These are phyloP conservation scores for Bombardia bombarda DNA, from an alignment of 495 filamentous ascomycete species.

Conservation along the genomic window DNA sequence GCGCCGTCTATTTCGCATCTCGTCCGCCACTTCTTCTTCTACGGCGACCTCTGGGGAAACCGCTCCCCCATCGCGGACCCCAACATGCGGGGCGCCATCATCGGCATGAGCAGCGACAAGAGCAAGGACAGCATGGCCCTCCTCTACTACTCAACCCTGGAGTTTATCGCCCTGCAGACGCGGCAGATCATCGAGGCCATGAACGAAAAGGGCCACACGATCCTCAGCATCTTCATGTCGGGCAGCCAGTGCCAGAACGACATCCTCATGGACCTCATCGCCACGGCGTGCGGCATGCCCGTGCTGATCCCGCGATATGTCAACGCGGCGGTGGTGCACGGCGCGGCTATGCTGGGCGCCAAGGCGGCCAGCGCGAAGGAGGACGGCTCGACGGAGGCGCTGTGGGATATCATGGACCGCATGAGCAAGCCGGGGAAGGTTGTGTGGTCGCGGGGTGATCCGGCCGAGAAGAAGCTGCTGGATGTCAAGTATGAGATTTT, in stretches of 20 bases:
- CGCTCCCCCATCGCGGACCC: slow-evolving; percentile 87
- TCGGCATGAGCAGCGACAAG: slow-evolving; percentile 79
- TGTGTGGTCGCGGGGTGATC: slow-evolving; percentile 61
- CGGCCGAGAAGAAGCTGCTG: slow-evolving; percentile 68
- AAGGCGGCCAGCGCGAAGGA: slow-evolving; percentile 77
- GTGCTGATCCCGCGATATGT: slow-evolving; percentile 88
- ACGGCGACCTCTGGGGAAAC: slow-evolving; percentile 97
- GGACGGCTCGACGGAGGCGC: slow-evolving; percentile 70
- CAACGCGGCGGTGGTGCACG: slow-evolving; percentile 91
- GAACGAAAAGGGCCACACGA: slow-evolving; percentile 76
- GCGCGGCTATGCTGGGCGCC: slow-evolving; percentile 92
- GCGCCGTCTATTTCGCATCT: slow-evolving; percentile 78
- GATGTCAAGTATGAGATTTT: slow-evolving; percentile 81
- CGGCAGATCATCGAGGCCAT: slow-evolving; percentile 90
- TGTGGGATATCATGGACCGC: slow-evolving; percentile 96
- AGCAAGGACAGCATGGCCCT: slow-evolving; percentile 78
- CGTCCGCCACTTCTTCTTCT: slow-evolving; percentile 92
- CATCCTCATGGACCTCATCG: slow-evolving; percentile 82
- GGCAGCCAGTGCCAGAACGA: slow-evolving; percentile 95
- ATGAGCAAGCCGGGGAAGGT: slow-evolving; percentile 92
- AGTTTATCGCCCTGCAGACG: slow-evolving; percentile 96
- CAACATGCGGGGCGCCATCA: slow-evolving; percentile 79
- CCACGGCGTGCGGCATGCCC: slow-evolving; percentile 82
- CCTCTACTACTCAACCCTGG: slow-evolving; percentile 88
- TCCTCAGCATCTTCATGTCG: slow-evolving; percentile 94